Evolutionary conservation across 2,329 filamentous ascomycete genomes (phyloP), one percentile per base, ranked within the genome.

Genomic region (Beauveria scarabaeidicola): DNA sequence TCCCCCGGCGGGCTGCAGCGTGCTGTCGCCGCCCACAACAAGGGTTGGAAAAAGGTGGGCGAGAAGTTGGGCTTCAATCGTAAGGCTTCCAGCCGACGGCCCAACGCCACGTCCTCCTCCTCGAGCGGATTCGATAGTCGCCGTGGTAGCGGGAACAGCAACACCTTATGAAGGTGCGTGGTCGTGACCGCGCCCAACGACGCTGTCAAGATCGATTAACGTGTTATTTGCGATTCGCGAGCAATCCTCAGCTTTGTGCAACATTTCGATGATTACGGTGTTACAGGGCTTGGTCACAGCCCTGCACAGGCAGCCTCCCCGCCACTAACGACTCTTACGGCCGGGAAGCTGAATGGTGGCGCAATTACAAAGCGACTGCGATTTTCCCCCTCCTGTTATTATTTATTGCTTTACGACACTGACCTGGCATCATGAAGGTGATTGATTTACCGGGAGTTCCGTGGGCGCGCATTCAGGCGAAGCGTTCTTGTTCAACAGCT

Each of bases 11-110:
- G 77, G 15, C 71, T 84, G 23, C 80, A 83, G 52, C 76, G 80
- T 59, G 80, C 81, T 15, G 75, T 83, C 53, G 78, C 78, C 40
- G 79, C 78, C 2, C 78, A 81, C 66, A 81, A 73, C 64, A 83
- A 80, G 60, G 78, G 83, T 53, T 87, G 84, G 84, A 86, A 85
- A 72, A 85, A 83, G 67, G 79, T 87, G 67, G 79, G 83, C 19
- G 82, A 80, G 7, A 86, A 83, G 64, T 71, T 87, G 4, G 83
- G 84, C 3, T 76, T 85, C 60, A 78, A 78, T 57, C 78, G 78
- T 66, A 85, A 82, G 69, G 74, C 70, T 62, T 74, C 74, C 32
- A 75, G 73, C 53, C 77, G 77, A 27, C 72, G 76, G 29, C 72
- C 73, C 25, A 73, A 74, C 1, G 70, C 75, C 3, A 77, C 74